Percentiles rank a stretch among this genome's conserved stretches.
Evolutionary conservation across 2,329 filamentous ascomycete species (phyloP).

Genomic region (Sarocladium oryzae): DNA sequence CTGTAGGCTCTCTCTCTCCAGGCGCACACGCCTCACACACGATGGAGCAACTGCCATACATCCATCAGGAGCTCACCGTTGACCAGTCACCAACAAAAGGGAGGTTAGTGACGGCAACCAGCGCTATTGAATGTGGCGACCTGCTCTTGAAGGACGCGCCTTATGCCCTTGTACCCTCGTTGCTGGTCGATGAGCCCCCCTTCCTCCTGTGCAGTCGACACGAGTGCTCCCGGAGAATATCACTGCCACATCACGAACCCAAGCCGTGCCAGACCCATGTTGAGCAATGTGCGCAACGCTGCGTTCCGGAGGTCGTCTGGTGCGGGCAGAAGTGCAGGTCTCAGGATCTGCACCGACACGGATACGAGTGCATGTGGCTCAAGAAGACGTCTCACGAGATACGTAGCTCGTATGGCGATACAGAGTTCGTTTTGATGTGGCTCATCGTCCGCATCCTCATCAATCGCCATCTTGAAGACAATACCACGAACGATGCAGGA

Average conservation of each 20-base stretch:
- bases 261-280: neutral
- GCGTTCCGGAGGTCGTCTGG: slow-evolving; percentile 12
- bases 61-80: slow-evolving; percentile 10
- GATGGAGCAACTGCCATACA: slow-evolving; percentile 8
- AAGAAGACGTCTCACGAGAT: slow-evolving; percentile 1
- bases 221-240: slow-evolving; percentile 10
- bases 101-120: slow-evolving; percentile 9
- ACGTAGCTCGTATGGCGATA: slow-evolving; percentile 10
- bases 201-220: slow-evolving; percentile 11
- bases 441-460: slow-evolving; percentile 11
- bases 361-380: slow-evolving; percentile 12
- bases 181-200: slow-evolving; percentile 12
- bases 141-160: slow-evolving; percentile 11
- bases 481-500: neutral
- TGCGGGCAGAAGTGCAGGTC: slow-evolving; percentile 10
- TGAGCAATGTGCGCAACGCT: slow-evolving; percentile 8
- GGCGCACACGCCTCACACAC: neutral
- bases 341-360: slow-evolving; percentile 9
- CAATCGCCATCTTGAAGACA: slow-evolving; percentile 5
- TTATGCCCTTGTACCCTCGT: slow-evolving; percentile 12
- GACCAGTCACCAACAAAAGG: slow-evolving; percentile 9
- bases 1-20: too few species aligned
- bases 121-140: slow-evolving; percentile 6
- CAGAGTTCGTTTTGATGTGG: slow-evolving; percentile 13
- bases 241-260: neutral